Base-by-base conservation (phyloP, 1,139 yeast genomes). In the Geotrichum phurueaensis region DNA sequence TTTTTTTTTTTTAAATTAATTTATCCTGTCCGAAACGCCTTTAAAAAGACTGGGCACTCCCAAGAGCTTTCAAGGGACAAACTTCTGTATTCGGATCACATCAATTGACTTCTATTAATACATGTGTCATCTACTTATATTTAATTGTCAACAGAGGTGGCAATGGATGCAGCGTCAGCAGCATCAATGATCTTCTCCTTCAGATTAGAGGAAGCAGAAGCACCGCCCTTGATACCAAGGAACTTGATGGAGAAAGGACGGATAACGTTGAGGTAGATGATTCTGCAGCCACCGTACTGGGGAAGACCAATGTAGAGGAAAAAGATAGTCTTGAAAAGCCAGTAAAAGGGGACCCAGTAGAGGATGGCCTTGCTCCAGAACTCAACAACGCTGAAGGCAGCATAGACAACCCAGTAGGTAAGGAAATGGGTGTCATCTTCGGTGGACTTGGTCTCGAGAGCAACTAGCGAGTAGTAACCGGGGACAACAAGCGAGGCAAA, bases 371-470 rank as follows among this genome's bases (percentile, higher is more conserved):
- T 84, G 64, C 97, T 86, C 98, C 98, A 94, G 81, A 90, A 94
- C 78, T 94, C 99, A 70, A 90, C 72, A 57, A 94, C 94, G 73
- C 86, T 89, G 78, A 94, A 84, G 70, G 85, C 85, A 39, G 97
- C 96, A 73, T 89, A 94, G 36, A 94, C 96, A 63, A 94, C 97
- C 99, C 99, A 94, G 76, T 94, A 92, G 47, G 97, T 87, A 72
- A 94, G 82, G 74, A 88, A 83, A 70, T 89, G 87, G 64, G 95
- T 87, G 75, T 91, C 97, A 73, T 91, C 97, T 49, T 78, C 76
- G 54, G 84, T 78, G 39, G 81, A 73, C 12, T 82, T 68, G 45
- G 97, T 86, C 75, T 86, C 89, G 67, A 94, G 81, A 22, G 99
- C 98, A 65, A 83, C 73, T 65, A 94, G 80, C 12, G 99, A 94